These are phyloP conservation scores for Aspergillus aculeatinus DNA, from an alignment of 2,329 filamentous ascomycete genomes.

Conservation along the genomic window DNA sequence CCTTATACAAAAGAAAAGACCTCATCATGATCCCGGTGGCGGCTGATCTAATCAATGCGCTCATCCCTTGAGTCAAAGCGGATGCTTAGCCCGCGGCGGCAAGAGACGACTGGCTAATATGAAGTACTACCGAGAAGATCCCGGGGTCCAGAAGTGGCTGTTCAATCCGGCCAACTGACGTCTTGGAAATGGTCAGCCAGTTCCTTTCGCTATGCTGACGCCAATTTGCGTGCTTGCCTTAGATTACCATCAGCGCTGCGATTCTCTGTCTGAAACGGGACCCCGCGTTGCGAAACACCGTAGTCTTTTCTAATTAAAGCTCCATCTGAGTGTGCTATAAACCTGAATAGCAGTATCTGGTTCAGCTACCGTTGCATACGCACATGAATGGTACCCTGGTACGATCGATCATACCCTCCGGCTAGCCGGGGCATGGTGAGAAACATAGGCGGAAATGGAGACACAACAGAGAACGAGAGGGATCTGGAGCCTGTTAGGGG, in stretches of 20 bases:
- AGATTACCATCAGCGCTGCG: neutral
- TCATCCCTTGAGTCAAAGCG: neutral
- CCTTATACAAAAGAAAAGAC: neutral
- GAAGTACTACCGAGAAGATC: neutral
- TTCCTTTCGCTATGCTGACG: neutral
- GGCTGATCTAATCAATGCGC: neutral
- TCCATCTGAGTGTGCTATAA: neutral
- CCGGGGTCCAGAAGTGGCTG: neutral
- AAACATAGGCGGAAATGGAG: neutral
- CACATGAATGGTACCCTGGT: neutral
- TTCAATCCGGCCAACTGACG: neutral
- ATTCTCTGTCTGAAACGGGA: neutral
- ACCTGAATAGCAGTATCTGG: neutral
- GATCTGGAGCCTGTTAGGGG: neutral
- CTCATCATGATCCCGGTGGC: neutral
- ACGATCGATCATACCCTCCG: neutral
- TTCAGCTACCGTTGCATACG: neutral
- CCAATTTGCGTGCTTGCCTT: neutral
- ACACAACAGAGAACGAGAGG: neutral
- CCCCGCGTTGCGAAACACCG: neutral
- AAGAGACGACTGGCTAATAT: neutral
- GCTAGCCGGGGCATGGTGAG: neutral
- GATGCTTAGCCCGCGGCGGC: neutral
- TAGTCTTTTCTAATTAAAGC: neutral
- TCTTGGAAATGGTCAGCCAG: neutral